Evolutionary conservation across 164 flowering plant species (phyloP).

Genomic region (Umbilicus rupestris): DNA sequence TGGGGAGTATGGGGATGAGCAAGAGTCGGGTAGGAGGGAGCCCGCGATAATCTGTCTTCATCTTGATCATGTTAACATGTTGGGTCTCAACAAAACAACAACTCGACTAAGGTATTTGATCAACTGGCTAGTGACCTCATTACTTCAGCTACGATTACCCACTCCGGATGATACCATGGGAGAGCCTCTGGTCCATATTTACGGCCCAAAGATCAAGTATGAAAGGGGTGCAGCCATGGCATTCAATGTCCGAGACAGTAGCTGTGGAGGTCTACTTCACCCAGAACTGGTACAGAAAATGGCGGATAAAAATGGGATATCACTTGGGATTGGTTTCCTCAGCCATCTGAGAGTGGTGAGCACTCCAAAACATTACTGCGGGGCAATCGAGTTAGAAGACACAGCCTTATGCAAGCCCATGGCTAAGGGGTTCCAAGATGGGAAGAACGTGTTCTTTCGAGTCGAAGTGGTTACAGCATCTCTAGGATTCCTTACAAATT

Average conservation of each 20-base stretch:
- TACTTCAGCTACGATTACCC: constrained; percentile 58
- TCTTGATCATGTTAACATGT: constrained; percentile 70
- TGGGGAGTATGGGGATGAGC: constrained; percentile 37
- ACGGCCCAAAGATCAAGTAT: constrained; percentile 87
- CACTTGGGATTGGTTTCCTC: constrained; percentile 76
- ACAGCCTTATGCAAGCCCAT: constrained; percentile 41
- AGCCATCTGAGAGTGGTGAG: constrained; percentile 54
- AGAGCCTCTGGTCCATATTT: constrained; percentile 57
- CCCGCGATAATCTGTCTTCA: constrained; percentile 71
- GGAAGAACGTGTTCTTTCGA: constrained; percentile 28
- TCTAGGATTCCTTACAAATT: constrained; percentile 52
- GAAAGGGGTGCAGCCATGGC: constrained; percentile 91
- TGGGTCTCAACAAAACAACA: constrained; percentile 86
- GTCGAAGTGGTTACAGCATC: constrained; percentile 65
- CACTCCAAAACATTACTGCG: constrained; percentile 27
- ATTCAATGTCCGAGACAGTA: constrained; percentile 59
- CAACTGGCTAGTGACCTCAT: constrained; percentile 89
- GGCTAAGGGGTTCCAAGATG: constrained; percentile 38
- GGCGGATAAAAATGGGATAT: constrained; percentile 66
- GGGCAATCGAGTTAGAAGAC: constrained; percentile 37
- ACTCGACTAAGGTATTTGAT: constrained; percentile 56
- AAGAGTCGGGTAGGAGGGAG: constrained; percentile 49
- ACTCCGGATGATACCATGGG: constrained; percentile 27
- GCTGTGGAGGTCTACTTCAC: constrained; percentile 38
- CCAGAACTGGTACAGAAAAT: constrained; percentile 75